Evolutionary conservation across 2,329 filamentous ascomycete genomes (phyloP).

Genomic region (Plectosphaerella sp.): DNA sequence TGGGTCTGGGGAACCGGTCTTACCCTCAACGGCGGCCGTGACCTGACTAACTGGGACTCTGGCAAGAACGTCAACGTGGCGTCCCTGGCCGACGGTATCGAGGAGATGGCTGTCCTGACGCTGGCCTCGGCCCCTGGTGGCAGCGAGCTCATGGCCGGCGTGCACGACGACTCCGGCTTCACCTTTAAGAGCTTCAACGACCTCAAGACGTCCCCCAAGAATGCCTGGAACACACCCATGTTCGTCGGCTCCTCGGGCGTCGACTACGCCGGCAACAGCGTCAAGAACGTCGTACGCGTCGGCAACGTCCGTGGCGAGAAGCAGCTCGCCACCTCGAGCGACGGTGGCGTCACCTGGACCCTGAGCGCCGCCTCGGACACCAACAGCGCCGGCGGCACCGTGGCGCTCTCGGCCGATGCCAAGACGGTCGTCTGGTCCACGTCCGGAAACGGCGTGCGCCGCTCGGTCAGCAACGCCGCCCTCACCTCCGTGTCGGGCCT

Average conservation of each 20-base stretch:
- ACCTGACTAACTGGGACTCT: constrained; percentile 49
- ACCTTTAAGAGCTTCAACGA: constrained; percentile 32
- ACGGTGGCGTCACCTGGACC: constrained; percentile 47
- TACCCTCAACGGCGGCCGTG: constrained; percentile 48
- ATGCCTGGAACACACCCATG: constrained; percentile 40
- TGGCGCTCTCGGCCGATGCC: constrained; percentile 47
- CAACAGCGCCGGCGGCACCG: constrained; percentile 35
- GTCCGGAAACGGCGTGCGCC: constrained; percentile 32
- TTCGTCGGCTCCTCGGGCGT: constrained; percentile 42
- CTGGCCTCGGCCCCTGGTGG: constrained; percentile 45
- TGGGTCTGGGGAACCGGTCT: constrained; percentile 56
- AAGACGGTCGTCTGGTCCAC: constrained; percentile 47
- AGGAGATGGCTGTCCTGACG: constrained; percentile 47
- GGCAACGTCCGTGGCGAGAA: constrained; percentile 38
- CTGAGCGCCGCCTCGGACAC: constrained; percentile 40
- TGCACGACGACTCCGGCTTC: constrained; percentile 49
- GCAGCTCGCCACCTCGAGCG: constrained; percentile 42
- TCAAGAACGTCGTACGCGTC: constrained; percentile 43
- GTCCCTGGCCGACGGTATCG: constrained; percentile 49
- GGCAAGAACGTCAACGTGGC: constrained; percentile 41
- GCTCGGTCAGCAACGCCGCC: constrained; percentile 31
- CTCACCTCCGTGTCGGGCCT: constrained; percentile 42
- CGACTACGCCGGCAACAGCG: constrained; percentile 43
- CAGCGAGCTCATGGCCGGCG: constrained; percentile 45
- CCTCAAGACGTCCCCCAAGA: constrained; percentile 36